Evolutionary conservation across 176 grass and related monocot species (phyloP), one percentile per base, ranked within the genome.

Genomic region (Cenchrus purpureus): DNA sequence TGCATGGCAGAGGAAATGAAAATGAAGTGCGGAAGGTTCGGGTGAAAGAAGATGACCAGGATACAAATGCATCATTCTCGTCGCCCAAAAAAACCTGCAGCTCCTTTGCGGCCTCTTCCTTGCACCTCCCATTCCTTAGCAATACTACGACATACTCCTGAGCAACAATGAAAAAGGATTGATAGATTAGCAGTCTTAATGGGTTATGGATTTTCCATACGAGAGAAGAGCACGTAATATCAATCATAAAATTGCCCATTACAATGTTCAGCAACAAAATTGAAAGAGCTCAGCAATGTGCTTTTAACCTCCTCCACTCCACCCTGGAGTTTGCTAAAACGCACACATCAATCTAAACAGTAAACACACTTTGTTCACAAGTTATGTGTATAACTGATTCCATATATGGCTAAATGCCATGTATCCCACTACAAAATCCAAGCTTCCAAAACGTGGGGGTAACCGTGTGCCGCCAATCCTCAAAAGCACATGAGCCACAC

Each of bases 71-170:
- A 37, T 83, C 74, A 54, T 88, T 99, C 34, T 97, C 92, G 17
- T 97, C 88, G 1, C 88, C 90, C 76, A 99, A 55, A 68, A 99
- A 99, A 66, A 96, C 92, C 29, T 92, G 83, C 22, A 99, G 79
- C 83, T 97, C 91, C 60, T 88, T 76, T 8, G 83, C 90, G 63
- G 83, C 91, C 71, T 94, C 94, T 63, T 83, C 84, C 86, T 89
- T 96, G 70, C 79, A 20, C 64, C 94, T 94, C 29, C 97, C 97
- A 61, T 99, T 99, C 49, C 91, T 92, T 6, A 99, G 88, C 82
- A 99, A 80, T 12, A 99, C 97, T 6, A 92, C 87, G 7, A 96
- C 84, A 85, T 99, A 99, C 61, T 96, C 94, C 97, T 97, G 86
- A 61, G 46, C 17, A 60, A 17, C 17, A 79, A 81, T 17, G 46